Evolutionary conservation across 2,329 filamentous ascomycete species (phyloP).

Genomic region (Podosphaera aphanis): DNA sequence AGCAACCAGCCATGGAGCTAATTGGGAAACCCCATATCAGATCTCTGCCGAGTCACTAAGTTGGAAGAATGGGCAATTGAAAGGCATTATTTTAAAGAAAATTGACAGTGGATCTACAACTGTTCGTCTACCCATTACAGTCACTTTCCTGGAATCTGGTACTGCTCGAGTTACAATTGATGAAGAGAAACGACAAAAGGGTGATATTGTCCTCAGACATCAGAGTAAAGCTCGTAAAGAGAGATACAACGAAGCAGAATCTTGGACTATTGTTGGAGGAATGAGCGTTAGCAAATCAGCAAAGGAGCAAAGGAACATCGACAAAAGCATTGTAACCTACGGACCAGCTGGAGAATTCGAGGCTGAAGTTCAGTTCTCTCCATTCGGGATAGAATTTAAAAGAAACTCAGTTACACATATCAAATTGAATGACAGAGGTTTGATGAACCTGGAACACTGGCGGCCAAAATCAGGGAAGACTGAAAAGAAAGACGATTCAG

Average conservation of each 20-base stretch:
- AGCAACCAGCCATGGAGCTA: slow-evolving; percentile 36
- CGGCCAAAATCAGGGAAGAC: slow-evolving; percentile 51
- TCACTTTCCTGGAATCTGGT: slow-evolving; percentile 78
- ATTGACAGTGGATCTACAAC: slow-evolving; percentile 40
- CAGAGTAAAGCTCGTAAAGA: slow-evolving; percentile 70
- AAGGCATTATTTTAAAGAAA: slow-evolving; percentile 62
- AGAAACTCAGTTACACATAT: slow-evolving; percentile 62
- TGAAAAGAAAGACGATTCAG: slow-evolving; percentile 16
- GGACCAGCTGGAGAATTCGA: slow-evolving; percentile 56
- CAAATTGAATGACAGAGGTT: slow-evolving; percentile 70
- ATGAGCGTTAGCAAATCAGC: slow-evolving; percentile 49
- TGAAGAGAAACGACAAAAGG: slow-evolving; percentile 72
- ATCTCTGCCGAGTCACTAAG: slow-evolving; percentile 47
- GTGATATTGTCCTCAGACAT: slow-evolving; percentile 70
- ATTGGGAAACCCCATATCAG: slow-evolving; percentile 62
- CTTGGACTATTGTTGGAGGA: slow-evolving; percentile 70
- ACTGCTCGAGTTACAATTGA: slow-evolving; percentile 72
- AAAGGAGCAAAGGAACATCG: slow-evolving; percentile 40
- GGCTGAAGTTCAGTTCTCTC: slow-evolving; percentile 60
- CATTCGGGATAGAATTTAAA: slow-evolving; percentile 70
- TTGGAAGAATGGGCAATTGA: slow-evolving; percentile 59
- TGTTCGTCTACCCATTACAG: slow-evolving; percentile 56
- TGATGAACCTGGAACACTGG: slow-evolving; percentile 93
- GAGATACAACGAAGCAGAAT: slow-evolving; percentile 75
- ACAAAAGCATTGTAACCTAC: slow-evolving; percentile 54